Percentiles rank a stretch among this genome's conserved stretches.
These are phyloP conservation scores for Terana coerulea DNA, from an alignment of 768 basidiomycete genomes.

Conservation along the genomic window DNA sequence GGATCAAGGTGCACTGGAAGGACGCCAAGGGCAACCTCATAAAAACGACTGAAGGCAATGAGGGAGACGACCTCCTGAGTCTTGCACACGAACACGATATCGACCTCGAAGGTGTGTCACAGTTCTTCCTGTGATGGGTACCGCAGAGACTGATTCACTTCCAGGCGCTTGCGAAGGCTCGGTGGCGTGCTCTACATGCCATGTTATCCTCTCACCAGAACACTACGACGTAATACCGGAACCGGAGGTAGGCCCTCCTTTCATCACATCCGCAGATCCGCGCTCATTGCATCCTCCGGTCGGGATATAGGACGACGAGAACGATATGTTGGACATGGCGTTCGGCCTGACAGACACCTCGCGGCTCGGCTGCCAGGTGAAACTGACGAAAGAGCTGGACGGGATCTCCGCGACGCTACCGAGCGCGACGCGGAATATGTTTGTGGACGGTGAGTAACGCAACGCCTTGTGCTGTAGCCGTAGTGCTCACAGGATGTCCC, in stretches of 20 bases:
- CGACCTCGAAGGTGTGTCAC: slow-evolving; percentile 80
- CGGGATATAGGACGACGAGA: slow-evolving; percentile 82
- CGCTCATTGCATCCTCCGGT: neutral
- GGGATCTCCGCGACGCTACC: slow-evolving; percentile 85
- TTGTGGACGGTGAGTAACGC: slow-evolving; percentile 73
- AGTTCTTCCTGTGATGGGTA: neutral
- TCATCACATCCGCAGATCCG: neutral
- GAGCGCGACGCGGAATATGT: slow-evolving; percentile 94
- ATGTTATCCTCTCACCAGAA: slow-evolving; percentile 80
- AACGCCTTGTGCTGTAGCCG: neutral
- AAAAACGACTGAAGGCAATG: slow-evolving; percentile 87
- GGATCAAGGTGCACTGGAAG: slow-evolving; percentile 87
- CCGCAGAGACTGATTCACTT: neutral
- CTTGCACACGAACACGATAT: slow-evolving; percentile 95
- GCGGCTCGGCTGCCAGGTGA: slow-evolving; percentile 72
- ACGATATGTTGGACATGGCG: slow-evolving; percentile 97
- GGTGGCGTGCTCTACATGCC: slow-evolving; percentile 96
- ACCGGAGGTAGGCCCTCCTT: slow-evolving; percentile 42
- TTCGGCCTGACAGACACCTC: slow-evolving; percentile 96
- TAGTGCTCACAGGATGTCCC: neutral
- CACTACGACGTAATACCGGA: slow-evolving; percentile 86
- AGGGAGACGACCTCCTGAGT: slow-evolving; percentile 89
- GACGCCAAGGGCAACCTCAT: slow-evolving; percentile 82
- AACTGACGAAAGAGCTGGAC: slow-evolving; percentile 77
- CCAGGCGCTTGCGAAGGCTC: slow-evolving; percentile 96